A percentile compares a stretch with the other conserved stretches of the same genome.
These are phyloP conservation scores for Nymphaea colorata DNA, from an alignment of 164 flowering plant genomes.

Conservation along the genomic window DNA sequence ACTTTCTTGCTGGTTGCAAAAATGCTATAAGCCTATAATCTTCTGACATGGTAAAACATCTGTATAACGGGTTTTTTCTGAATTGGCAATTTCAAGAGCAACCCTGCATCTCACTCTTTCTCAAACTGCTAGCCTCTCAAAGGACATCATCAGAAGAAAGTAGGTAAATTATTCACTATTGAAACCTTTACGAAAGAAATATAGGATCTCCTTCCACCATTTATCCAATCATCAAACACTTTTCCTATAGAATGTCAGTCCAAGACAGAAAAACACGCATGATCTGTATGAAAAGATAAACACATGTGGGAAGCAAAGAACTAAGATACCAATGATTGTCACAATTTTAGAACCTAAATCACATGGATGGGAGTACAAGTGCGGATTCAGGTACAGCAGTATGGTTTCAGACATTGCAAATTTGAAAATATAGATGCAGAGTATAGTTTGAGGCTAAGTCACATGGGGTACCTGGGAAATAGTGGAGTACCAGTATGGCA, in stretches of 20 bases:
- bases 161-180: neutral
- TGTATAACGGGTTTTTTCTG: constrained; percentile 58
- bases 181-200: neutral
- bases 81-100: constrained; percentile 46
- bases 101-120: constrained; percentile 43
- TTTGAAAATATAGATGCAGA: no score
- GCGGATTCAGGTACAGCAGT: no score
- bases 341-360: no score
- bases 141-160: neutral
- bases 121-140: constrained; percentile 45
- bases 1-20: neutral
- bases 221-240: neutral
- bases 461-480: no score
- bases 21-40: neutral
- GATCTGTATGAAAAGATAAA: no score
- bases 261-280: neutral
- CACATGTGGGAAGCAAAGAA: no score
- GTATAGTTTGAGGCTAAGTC: no score
- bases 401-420: no score
- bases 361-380: no score
- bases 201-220: neutral
- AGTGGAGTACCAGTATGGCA: no score
- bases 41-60: constrained; percentile 68
- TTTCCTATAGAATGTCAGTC: neutral
- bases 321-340: no score